A percentile compares a stretch with the other conserved stretches of the same genome.
phyloP scores from a whole-genome alignment of 2,329 filamentous ascomycete genomes.

The Colletotrichum shisoi region DNA sequence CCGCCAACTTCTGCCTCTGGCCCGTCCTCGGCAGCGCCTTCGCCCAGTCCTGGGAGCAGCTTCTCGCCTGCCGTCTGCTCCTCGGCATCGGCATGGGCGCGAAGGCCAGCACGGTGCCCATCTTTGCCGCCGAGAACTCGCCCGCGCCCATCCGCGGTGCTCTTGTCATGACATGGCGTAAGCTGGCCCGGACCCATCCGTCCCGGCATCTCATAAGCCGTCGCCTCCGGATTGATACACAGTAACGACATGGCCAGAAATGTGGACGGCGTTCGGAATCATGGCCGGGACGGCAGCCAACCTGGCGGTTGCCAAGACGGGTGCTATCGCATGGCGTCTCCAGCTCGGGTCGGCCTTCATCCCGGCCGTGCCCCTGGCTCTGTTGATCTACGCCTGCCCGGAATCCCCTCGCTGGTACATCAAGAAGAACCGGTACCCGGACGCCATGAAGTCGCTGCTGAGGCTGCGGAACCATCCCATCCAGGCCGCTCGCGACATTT shows the following conservation, averaged over 20 bases:
- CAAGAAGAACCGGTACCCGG: slow-evolving; percentile 63
- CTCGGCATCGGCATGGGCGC: slow-evolving; percentile 81
- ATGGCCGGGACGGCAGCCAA: slow-evolving; percentile 65
- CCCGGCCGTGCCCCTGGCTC: slow-evolving; percentile 60
- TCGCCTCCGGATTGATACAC: not conserved
- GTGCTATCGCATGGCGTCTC: slow-evolving; percentile 62
- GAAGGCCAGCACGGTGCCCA: slow-evolving; percentile 74
- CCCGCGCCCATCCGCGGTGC: slow-evolving; percentile 75
- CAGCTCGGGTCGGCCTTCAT: slow-evolving; percentile 71
- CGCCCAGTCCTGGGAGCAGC: slow-evolving; percentile 74
- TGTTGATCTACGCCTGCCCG: slow-evolving; percentile 67
- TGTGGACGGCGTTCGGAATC: slow-evolving; percentile 67
- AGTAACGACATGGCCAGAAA: slow-evolving; percentile 70
- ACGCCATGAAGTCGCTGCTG: slow-evolving; percentile 65
- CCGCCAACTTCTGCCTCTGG: slow-evolving; percentile 75
- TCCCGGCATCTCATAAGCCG: not conserved
- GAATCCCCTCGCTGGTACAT: slow-evolving; percentile 73
- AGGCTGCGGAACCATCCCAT: slow-evolving; percentile 65
- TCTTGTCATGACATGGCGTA: slow-evolving; percentile 47
- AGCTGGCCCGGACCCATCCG: not conserved
- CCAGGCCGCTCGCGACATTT: slow-evolving; percentile 69
- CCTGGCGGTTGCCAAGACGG: slow-evolving; percentile 60
- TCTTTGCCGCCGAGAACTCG: slow-evolving; percentile 78
- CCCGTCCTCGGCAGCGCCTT: slow-evolving; percentile 76
- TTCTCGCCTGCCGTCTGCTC: slow-evolving; percentile 74